Evolutionary conservation across 495 filamentous ascomycete species (phyloP), one percentile per base, ranked within the genome.

Genomic region (Coniosporium apollinis): DNA sequence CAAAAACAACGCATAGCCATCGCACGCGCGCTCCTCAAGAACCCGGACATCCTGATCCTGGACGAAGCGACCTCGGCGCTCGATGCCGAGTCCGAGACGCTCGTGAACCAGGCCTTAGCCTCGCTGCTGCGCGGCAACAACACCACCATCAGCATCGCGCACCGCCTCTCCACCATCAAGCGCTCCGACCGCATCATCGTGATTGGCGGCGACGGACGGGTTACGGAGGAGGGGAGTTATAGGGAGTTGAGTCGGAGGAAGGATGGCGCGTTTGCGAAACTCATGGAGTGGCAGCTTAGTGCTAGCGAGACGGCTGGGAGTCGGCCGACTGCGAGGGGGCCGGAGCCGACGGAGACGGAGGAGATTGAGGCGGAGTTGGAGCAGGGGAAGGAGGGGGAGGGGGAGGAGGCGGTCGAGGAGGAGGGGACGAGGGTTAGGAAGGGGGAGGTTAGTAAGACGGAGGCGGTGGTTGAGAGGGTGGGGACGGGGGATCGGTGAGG

Each of bases 201-300:
- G 3, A 72, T 99, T 16, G 74, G 72, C 10, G 67, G 65, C 35
- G 76, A 94, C 41, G 89, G 89, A 19, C 77, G 64, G 22, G 86
- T 96, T 14, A 89, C 91, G 4, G 85, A 97, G 58, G 73, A 79
- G 36, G 89, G 89, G 30, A 75, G 73, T 22, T 97, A 89, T 51
- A 60, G 69, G 10, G 72, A 83, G 38, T 65, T 97, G 18, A 79
- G 74, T 44, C 57, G 64, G 14, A 72, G 79, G 24, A 66, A 65
- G 3, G 59, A 77, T 17, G 87, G 86, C 25, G 81, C 85, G 5
- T 97, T 97, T 51, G 85, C 72, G 19, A 82, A 80, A 58, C 63
- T 97, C 32, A 97, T 97, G 89, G 85, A 96, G 54, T 97, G 91
- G 91, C 89, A 97, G 59, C 79, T 96, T 69, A 87, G 69, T 43